Base-by-base conservation (phyloP, 352 stramenopile species). In the Aphanomyces invadans region DNA sequence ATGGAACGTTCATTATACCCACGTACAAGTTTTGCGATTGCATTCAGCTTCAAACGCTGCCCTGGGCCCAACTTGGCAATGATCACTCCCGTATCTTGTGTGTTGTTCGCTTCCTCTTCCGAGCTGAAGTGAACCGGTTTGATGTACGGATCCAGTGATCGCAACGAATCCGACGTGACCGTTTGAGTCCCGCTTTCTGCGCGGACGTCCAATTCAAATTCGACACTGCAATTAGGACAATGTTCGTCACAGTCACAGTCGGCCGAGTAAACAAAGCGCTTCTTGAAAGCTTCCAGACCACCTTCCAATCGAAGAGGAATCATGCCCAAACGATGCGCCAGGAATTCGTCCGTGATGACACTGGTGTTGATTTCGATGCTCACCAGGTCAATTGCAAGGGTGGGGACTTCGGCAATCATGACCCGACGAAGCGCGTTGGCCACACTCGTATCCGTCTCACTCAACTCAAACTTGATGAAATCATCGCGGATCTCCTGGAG, bases 301-400 rank as follows among this genome's bases (percentile, higher is more conserved):
- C 83, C 83, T 68, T 92, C 85, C 55, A 90, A 91, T 49, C 86
- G 82, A 65, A 99, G 88, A 60, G 97, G 97, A 72, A 99, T 98
- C 73, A 99, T 89, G 45, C 97, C 97, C 56, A 99, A 75, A 4
- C 97, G 86, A 78, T 99, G 97, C 25, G 96, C 95, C 69, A 99
- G 85, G 73, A 99, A 98, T 80, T 99, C 97, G 82, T 99, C 97
- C 66, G 98, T 98, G 74, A 99, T 88, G 32, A 98, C 94, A 26
- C 89, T 97, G 29, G 94, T 96, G 86, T 99, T 99, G 67, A 98
- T 86, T 74, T 97, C 81, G 74, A 99, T 97, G 73, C 91, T 97
- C 46, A 99, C 97, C n/a, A 99, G 81, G 76, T 99, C 97, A 74
- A 99, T 99, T 17, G 94, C 94, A 56, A 99, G 75, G n/a, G 96